These are phyloP conservation scores for Herpetomonas tarakana DNA, from an alignment of 208 protist species.

Conservation along the genomic window DNA sequence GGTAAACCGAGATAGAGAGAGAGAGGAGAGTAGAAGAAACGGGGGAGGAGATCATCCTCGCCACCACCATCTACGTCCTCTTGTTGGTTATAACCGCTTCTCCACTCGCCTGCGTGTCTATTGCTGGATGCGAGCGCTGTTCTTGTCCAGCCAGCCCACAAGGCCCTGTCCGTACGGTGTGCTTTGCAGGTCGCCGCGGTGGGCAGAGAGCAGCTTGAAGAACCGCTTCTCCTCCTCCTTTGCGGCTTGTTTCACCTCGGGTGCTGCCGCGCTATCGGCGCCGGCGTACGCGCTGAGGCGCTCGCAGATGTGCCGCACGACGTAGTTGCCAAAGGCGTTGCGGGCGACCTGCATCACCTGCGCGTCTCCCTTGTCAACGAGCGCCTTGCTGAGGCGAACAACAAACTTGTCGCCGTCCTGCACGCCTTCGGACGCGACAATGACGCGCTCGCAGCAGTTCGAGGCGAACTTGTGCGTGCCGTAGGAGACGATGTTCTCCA, in stretches of 20 bases:
- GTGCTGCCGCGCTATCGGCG: constrained; percentile 14
- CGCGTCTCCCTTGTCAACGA: constrained; percentile 48
- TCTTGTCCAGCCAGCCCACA: constrained; percentile 15
- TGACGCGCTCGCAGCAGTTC: constrained; percentile 76
- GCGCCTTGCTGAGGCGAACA: constrained; percentile 37
- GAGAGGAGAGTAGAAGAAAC: background rate
- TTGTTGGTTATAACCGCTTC: background rate
- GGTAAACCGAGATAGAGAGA: background rate
- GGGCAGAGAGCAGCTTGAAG: constrained; percentile 26
- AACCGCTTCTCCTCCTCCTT: constrained; percentile 39
- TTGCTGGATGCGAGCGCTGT: constrained; percentile 7
- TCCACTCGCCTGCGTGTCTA: background rate
- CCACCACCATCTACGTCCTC: no score
- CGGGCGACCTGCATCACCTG: constrained; percentile 37
- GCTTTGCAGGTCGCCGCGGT: constrained; percentile 16
- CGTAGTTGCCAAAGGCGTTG: constrained; percentile 78
- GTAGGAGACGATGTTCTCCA: constrained; percentile 56
- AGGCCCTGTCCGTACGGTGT: constrained; percentile 31
- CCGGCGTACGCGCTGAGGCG: constrained; percentile 49
- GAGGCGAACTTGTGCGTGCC: constrained; percentile 75
- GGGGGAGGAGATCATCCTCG: background rate
- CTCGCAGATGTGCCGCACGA: constrained; percentile 58
- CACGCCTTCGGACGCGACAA: constrained; percentile 33
- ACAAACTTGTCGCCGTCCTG: constrained; percentile 40
- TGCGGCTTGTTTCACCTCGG: constrained; percentile 31